These are phyloP conservation scores for Saxophila tyrrhenica DNA, from an alignment of 495 filamentous ascomycete species.

Conservation along the genomic window DNA sequence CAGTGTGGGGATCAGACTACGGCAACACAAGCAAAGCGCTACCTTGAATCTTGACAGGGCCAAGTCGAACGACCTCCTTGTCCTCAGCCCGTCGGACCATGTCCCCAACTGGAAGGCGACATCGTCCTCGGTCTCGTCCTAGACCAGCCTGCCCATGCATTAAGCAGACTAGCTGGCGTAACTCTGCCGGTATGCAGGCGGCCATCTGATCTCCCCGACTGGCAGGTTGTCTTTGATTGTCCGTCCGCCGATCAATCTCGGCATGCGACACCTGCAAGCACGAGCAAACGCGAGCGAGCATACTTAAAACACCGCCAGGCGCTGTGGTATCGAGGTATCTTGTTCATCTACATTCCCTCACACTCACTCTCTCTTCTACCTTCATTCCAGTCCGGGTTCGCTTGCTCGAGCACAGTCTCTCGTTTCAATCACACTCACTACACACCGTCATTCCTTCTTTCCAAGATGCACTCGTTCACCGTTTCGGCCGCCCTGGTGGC, in stretches of 20 bases:
- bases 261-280: background rate
- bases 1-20: background rate
- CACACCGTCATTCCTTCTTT: background rate
- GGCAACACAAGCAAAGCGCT: background rate
- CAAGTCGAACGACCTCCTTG: background rate
- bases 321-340: background rate
- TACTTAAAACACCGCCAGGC: background rate
- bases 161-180: background rate
- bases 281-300: background rate
- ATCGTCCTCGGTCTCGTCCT: background rate
- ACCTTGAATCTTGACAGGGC: background rate
- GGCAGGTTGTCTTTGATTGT: constrained; percentile 11
- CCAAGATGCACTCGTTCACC: constrained; percentile 15
- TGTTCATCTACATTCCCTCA: background rate
- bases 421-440: background rate
- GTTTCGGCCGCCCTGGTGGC: constrained; percentile 16
- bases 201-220: background rate
- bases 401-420: background rate
- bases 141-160: background rate
- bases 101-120: background rate
- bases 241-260: background rate
- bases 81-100: background rate
- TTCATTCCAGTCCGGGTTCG: no score
- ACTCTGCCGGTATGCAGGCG: background rate
- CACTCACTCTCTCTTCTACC: background rate